phyloP scores from a whole-genome alignment of 2,329 filamentous ascomycete genomes.

The Cladosporium oxysporum region DNA sequence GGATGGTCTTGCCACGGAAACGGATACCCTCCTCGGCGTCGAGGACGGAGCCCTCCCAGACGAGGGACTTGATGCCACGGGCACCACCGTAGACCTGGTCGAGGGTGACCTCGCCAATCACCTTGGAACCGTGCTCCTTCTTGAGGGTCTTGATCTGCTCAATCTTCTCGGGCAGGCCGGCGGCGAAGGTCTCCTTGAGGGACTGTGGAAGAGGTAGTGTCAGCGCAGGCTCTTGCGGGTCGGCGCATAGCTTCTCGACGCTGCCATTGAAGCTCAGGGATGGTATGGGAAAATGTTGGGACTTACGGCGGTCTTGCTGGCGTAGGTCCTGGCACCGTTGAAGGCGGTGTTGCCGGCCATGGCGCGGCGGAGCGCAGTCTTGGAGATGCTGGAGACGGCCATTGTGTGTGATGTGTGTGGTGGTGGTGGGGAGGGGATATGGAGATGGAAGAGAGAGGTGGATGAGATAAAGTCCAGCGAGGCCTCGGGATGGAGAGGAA shows the following conservation, averaged over 20 bases:
- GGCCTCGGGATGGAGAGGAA: slow-evolving; percentile 14
- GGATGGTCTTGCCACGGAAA: slow-evolving; percentile 98
- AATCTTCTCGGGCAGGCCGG: slow-evolving; percentile 91
- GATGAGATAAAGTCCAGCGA: slow-evolving; percentile 11
- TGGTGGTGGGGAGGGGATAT: slow-evolving; percentile 11
- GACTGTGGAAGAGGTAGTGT: slow-evolving; percentile 58
- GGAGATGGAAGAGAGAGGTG: neutral
- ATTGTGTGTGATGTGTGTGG: slow-evolving; percentile 24
- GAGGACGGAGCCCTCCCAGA: slow-evolving; percentile 98
- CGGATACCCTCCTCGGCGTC: slow-evolving; percentile 99
- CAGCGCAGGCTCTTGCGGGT: neutral
- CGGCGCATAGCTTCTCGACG: neutral
- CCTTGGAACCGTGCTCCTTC: slow-evolving; percentile 96
- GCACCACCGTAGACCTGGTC: slow-evolving; percentile 99
- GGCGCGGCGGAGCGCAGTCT: slow-evolving; percentile 77
- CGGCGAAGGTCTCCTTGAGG: slow-evolving; percentile 97
- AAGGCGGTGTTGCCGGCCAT: slow-evolving; percentile 65
- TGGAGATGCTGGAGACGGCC: slow-evolving; percentile 43
- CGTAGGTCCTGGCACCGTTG: slow-evolving; percentile 87
- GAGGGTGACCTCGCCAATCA: slow-evolving; percentile 95
- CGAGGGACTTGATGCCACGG: slow-evolving; percentile 96
- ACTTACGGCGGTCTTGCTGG: slow-evolving; percentile 83
- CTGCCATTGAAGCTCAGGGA: slow-evolving; percentile 9
- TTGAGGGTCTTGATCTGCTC: slow-evolving; percentile 99
- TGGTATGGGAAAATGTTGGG: neutral